Base-by-base conservation (phyloP, 345 rosid genomes). In the Eucalyptus erythrocorys region DNA sequence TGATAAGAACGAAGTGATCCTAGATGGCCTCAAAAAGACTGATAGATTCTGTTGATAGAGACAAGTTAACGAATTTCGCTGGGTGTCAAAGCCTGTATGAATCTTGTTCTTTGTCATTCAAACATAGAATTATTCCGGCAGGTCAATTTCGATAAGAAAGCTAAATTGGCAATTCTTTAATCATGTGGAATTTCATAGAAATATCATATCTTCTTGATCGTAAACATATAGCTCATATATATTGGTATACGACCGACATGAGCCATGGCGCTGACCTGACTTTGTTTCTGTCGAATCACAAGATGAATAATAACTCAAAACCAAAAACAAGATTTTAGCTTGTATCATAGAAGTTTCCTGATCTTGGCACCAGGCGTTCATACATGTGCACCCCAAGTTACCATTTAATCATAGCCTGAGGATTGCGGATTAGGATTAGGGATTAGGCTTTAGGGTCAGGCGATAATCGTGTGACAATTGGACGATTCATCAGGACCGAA, bases 181-280 rank as follows among this genome's bases (percentile, higher is more conserved):
- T 0, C 6, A 34, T 9, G 2, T 19, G 26, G 81, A 71, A 71
- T 71, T 34, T 34, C 26, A 71, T 71, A 34, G 45, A 17, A 71
- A 19, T 4, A 16, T 61, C 37, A 0, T 3, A n/a, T 68, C 24
- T 68, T 68, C 47, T 21, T 6, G 47, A 22, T 76, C 7, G 2
- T 24, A 22, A 40, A 76, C 27, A 76, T 21, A 76, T 76, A 40
- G 47, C 30, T 40, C 6, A 55, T 6, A 3, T 13, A 21, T 0
- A 37, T 37, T 10, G 15, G 47, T 21, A 37, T 1, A 40, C 47
- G 27, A 21, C 45, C 1, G 3, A 21, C 27, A 0, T 10, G 82
- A 76, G 5, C 30, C 27, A 40, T 11, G 82, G 45, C 42, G 24
- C 47, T 22, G 30, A 76, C 27, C 15, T 0, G 27, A 34, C 24